phyloP scores from a whole-genome alignment of 2,329 filamentous ascomycete species.

The Elsinoe australis region DNA sequence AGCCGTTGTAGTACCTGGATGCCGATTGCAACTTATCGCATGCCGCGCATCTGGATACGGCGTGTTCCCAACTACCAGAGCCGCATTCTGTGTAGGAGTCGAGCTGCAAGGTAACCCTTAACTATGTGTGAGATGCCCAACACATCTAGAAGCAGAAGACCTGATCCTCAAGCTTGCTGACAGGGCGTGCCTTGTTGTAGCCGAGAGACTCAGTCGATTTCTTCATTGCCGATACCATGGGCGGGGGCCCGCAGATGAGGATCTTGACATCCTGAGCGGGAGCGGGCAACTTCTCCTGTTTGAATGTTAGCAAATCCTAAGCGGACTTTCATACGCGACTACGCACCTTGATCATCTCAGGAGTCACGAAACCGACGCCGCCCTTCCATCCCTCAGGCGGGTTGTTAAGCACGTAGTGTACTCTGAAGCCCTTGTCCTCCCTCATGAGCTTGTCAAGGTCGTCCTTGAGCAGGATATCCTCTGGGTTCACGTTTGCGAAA shows the following conservation, averaged over 20 bases:
- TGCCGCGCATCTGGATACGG: too few species aligned
- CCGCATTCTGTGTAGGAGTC: too few species aligned
- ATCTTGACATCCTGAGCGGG: conserved; percentile 85
- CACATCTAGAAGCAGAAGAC: conserved; percentile 76
- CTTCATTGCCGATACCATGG: conserved; percentile 96
- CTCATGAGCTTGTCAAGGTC: conserved; percentile 73
- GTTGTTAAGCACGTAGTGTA: conserved; percentile 96
- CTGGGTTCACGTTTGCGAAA: conserved; percentile 89
- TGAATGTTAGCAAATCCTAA: conserved; percentile 23
- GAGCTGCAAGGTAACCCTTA: too few species aligned
- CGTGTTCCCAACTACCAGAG: too few species aligned
- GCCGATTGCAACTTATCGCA: too few species aligned
- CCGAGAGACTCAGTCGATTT: conserved; percentile 84
- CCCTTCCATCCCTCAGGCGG: conserved; percentile 86
- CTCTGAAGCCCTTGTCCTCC: conserved; percentile 72
- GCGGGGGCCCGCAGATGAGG: conserved; percentile 87
- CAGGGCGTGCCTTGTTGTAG: conserved; percentile 83
- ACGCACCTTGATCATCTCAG: conserved; percentile 78
- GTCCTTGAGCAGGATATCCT: conserved; percentile 89
- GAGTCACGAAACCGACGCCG: conserved; percentile 88
- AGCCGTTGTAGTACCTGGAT: too few species aligned
- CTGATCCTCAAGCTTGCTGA: conserved; percentile 97
- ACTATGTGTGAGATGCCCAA: too few species aligned
- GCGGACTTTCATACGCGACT: neutral
- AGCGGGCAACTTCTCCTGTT: conserved; percentile 68